These are phyloP conservation scores for Ceratobasidium sp. DNA, from an alignment of 1,284 basidiomycete genomes.

Conservation along the genomic window DNA sequence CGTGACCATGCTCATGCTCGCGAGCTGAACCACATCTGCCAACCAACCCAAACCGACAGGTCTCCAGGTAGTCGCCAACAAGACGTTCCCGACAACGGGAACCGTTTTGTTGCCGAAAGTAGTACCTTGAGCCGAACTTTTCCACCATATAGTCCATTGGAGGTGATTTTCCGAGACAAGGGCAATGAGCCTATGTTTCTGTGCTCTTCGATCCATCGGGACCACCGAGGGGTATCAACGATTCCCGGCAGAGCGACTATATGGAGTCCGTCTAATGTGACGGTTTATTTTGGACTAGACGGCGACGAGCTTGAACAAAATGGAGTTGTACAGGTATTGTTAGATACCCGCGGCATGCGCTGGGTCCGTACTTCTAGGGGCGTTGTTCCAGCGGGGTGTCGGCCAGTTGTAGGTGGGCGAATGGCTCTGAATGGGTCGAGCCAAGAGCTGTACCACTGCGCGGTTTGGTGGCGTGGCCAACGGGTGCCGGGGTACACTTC, in stretches of 20 bases:
- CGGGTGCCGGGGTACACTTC: slow-evolving; percentile 38
- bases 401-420: slow-evolving; percentile 31
- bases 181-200: slow-evolving; percentile 34
- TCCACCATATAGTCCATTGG: slow-evolving; percentile 18
- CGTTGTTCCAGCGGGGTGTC: slow-evolving; percentile 24
- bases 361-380: slow-evolving; percentile 32
- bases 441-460: slow-evolving; percentile 32
- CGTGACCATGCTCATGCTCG: slow-evolving; percentile 32
- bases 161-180: slow-evolving; percentile 27
- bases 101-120: slow-evolving; percentile 30
- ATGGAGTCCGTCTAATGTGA: slow-evolving; percentile 15
- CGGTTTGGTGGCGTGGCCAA: slow-evolving; percentile 40
- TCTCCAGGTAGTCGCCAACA: background rate
- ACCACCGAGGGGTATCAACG: background rate
- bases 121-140: slow-evolving; percentile 9
- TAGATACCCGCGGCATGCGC: slow-evolving; percentile 32
- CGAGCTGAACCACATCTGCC: slow-evolving; percentile 38
- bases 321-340: slow-evolving; percentile 20
- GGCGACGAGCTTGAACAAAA: slow-evolving; percentile 20
- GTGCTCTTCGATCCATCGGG: slow-evolving; percentile 20
- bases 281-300: slow-evolving; percentile 25
- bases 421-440: slow-evolving; percentile 3
- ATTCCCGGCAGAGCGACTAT: slow-evolving; percentile 29
- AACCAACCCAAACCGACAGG: background rate
- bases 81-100: slow-evolving; percentile 19